These are phyloP conservation scores for Candida sp. DNA, from an alignment of 1,139 yeast species.

Conservation along the genomic window DNA sequence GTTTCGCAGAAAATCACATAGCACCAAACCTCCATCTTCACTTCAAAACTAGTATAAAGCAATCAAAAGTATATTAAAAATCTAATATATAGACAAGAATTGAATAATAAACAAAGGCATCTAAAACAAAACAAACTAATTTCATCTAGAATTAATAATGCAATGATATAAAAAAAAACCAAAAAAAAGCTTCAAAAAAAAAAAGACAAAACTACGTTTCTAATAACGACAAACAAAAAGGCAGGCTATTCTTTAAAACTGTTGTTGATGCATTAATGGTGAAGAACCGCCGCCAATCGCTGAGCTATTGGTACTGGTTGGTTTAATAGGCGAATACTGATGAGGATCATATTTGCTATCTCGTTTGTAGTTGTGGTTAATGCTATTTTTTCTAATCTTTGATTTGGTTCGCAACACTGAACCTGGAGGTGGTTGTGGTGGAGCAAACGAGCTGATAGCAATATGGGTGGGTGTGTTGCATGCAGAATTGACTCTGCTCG, in stretches of 20 bases:
- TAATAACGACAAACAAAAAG: background rate
- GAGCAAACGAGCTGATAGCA: conserved; percentile 11
- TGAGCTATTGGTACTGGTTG: conserved; percentile 8
- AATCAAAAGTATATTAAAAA: conserved; percentile 2
- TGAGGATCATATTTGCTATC: conserved; percentile 5
- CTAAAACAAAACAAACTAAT: background rate
- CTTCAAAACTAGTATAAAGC: background rate
- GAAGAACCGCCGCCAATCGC: conserved; percentile 8
- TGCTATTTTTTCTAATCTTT: conserved; percentile 12
- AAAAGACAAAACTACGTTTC: background rate
- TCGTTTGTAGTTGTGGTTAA: conserved; percentile 1
- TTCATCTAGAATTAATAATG: conserved; percentile 2
- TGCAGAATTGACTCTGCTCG: conserved; percentile 18
- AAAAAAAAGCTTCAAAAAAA: background rate
- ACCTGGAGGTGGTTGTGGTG: conserved; percentile 15
- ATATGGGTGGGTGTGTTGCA: conserved; percentile 35
- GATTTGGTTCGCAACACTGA: conserved; percentile 14
- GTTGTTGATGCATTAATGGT: conserved; percentile 13
- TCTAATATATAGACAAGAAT: background rate
- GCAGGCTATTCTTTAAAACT: conserved; percentile 2
- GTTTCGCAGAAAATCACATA: background rate
- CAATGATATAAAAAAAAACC: background rate
- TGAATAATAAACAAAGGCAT: background rate
- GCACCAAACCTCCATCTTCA: background rate
- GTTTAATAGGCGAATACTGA: conserved; percentile 14